Percentiles rank a stretch among this genome's conserved stretches.
Evolutionary conservation across 345 rosid species (phyloP).

Genomic region (Arabis hirsuta): DNA sequence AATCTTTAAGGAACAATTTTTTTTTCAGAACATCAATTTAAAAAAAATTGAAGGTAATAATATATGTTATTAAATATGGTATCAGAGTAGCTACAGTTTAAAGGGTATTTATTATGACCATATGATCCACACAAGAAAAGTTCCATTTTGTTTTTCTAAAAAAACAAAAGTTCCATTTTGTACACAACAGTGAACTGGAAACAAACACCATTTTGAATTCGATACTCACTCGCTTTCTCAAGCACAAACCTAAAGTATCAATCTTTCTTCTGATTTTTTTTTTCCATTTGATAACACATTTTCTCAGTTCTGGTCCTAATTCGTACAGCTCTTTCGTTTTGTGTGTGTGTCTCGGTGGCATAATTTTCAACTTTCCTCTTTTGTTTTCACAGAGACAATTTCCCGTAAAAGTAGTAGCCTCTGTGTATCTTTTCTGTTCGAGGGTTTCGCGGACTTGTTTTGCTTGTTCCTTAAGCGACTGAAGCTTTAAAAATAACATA

Average conservation of each 20-base stretch:
- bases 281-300: not conserved
- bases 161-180: constrained; percentile 32
- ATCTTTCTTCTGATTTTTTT: constrained; percentile 9
- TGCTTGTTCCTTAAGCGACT: constrained; percentile 41
- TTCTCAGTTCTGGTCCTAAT: constrained; percentile 37
- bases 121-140: constrained; percentile 28
- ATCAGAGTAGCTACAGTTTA: not conserved
- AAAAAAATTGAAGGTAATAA: too few relatives aligned
- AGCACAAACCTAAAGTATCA: not conserved
- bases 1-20: too few relatives aligned
- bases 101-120: constrained; percentile 1
- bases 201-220: not conserved
- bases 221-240: not conserved
- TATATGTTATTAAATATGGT: too few relatives aligned
- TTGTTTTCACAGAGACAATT: constrained; percentile 32
- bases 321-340: constrained; percentile 33
- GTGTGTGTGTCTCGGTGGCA: constrained; percentile 43
- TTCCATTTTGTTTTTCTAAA: constrained; percentile 31
- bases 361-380: constrained; percentile 34
- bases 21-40: too few relatives aligned
- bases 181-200: constrained; percentile 13
- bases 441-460: constrained; percentile 34
- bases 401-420: constrained; percentile 13
- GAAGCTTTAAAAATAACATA: too few relatives aligned
- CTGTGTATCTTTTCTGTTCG: not conserved